Base-by-base conservation (phyloP, 257 asterid genomes). In the Solanum neorickii region DNA sequence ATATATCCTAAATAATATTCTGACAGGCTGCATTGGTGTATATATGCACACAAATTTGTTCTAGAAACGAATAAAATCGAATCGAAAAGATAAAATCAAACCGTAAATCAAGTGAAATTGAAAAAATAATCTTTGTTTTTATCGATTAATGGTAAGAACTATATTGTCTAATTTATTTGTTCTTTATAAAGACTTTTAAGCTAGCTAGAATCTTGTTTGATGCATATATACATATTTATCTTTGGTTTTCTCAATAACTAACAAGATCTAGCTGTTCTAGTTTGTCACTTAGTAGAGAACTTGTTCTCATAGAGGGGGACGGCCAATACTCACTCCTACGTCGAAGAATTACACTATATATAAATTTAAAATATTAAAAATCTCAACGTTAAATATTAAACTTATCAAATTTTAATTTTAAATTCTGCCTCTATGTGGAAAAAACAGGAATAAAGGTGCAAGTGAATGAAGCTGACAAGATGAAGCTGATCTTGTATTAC, bases 31-130 rank as follows among this genome's bases (percentile, higher is more conserved):
- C 1, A 29, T 27, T 10, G 1, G 1, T 60, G 27, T 60, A 60
- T 52, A 52, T 52, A 52, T 23, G 23, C 3, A 52, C 62, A 52
- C 62, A 16, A 0, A 3, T 16, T 52, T 52, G 21, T 49, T 15
- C 59, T 15, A 49, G 3, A 15, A 49, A 49, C 6, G 1, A 5
- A 5, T 0, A 49, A 49, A 49, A 49, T 15, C 59, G 0, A 49
- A 14, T 13, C 49, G 1, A 44, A 49, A 49, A 33, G 35, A 49
- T 15, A 8, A 15, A 49, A 15, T 0, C 0, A 49, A 49, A 49
- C 1, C 59, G 0, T 1, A 47, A 47, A 49, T 49, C 21, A 1
- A 47, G 0, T 47, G 0, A 2, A 14, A 14, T 2, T 3, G 0
- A 2, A 49, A 49, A 16, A 56, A 74, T 21, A 1, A 27, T 37